phyloP scores from a whole-genome alignment of 495 filamentous ascomycete genomes.

The Aspergillus avenaceus region DNA sequence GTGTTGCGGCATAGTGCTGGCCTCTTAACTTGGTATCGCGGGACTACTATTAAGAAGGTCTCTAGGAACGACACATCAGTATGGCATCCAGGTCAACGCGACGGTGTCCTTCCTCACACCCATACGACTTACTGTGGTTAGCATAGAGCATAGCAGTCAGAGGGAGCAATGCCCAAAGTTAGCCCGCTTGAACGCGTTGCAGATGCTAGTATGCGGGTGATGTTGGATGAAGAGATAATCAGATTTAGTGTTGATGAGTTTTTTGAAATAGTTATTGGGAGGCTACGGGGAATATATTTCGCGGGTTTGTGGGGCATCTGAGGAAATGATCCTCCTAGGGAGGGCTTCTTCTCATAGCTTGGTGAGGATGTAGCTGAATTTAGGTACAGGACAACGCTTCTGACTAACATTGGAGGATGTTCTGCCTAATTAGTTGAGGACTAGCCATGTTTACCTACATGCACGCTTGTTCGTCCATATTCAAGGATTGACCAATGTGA shows the following conservation, averaged over 20 bases:
- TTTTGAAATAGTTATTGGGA: background rate
- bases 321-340: slow-evolving; percentile 20
- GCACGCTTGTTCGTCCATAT: background rate
- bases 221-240: background rate
- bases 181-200: slow-evolving; percentile 10
- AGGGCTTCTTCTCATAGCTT: slow-evolving; percentile 21
- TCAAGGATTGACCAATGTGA: too few relatives aligned
- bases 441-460: background rate
- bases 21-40: slow-evolving; percentile 15
- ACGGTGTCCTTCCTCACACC: slow-evolving; percentile 14
- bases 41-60: slow-evolving; percentile 11
- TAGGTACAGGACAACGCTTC: slow-evolving; percentile 22
- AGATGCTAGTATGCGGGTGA: background rate
- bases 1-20: slow-evolving; percentile 10
- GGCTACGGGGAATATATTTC: background rate
- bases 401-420: slow-evolving; percentile 30
- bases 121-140: slow-evolving; percentile 6
- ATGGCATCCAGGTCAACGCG: slow-evolving; percentile 13
- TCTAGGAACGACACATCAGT: slow-evolving; percentile 1
- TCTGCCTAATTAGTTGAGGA: too few relatives aligned
- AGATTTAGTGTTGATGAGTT: slow-evolving; percentile 16
- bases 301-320: slow-evolving; percentile 25
- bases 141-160: background rate
- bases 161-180: slow-evolving; percentile 3
- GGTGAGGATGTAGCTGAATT: slow-evolving; percentile 23